Evolutionary conservation across 2,329 filamentous ascomycete genomes (phyloP), one percentile per base, ranked within the genome.

Genomic region (Scedosporium boydii): DNA sequence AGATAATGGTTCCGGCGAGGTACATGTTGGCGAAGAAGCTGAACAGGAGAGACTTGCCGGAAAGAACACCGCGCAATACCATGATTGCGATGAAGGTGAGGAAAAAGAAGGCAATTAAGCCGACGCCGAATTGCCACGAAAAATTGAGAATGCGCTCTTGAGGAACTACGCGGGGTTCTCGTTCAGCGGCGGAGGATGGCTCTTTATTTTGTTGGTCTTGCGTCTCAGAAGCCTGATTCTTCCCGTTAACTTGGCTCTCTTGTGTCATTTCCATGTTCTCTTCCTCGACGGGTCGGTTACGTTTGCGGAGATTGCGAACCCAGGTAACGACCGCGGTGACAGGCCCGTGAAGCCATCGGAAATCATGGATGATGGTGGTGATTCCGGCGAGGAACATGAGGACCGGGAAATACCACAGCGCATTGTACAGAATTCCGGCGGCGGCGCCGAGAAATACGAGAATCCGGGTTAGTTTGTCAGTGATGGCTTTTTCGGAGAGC

Each of bases 381-480:
- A 79, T 14, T 0, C 87, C 88, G 0, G 80, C 82, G 1, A 77
- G 65, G 0, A 81, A 66, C 72, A 91, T 86, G 3, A 91, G 69
- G 0, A 84, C 67, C 0, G 89, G 89, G 55, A 90, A 91, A 66
- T 89, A 92, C 89, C 88, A 92, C 0, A 91, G 72, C 0, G 87
- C 83, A 58, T 85, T 90, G 67, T 91, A 91, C 58, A 88, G 77
- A 65, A 91, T 73, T 0, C 88, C 89, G 0, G 86, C 87, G 6
- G 81, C 78, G 0, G 78, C 88, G 3, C 82, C 82, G 5, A 87
- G 68, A 10, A 90, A 86, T 0, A 91, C 84, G 1, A 91, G 67
- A 0, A 87, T 74, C 1, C 87, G 76, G 0, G 87, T 86, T 2
- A 89, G 55, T 21, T 77, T 77, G 68, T 91, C 87, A 0, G 81